Evolutionary conservation across 1,284 basidiomycete genomes (phyloP), one percentile per base, ranked within the genome.

Genomic region (Pseudozyma sp.): DNA sequence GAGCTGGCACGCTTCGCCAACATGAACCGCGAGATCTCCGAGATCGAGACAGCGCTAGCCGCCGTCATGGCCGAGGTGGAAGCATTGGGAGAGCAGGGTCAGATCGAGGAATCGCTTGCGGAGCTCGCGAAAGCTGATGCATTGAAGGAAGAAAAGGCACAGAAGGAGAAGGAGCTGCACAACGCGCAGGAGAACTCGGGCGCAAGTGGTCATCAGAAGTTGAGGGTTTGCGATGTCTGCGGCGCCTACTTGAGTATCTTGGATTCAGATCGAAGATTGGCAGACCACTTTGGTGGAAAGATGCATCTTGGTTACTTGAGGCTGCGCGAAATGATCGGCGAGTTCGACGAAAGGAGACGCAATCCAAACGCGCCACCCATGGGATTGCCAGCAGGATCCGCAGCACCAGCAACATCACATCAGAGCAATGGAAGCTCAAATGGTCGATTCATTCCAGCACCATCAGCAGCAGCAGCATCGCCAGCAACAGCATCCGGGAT

Each of bases 241-340:
- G 97, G 97, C 82, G 97, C 97, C 19, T 99, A 99, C 87, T 88
- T 99, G 48, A 97, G 94, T 35, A 94, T 99, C 33, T 88, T 99
- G 65, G 97, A 99, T 86, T 98, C 95, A 69, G 97, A 99, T 87
- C 91, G 97, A 85, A 94, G 97, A 85, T 88, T 99, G 72, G 97
- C 97, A 53, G 97, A 99, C 87, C 97, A 99, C 86, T 99, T 99
- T 87, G 97, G 97, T 86, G 97, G 97, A 80, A 99, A 99, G 94
- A 97, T 99, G 94, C 97, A 99, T 87, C 86, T 99, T 80, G 97
- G 97, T 10, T 99, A 99, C 86, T 93, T 97, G 85, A 94, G 98
- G 86, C 88, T 99, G 72, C 92, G 97, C 59, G 94, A 96, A 86
- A 92, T 97, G 89, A 89, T 99, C 67, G 85, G 87, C 54, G 92